Evolutionary conservation across 768 basidiomycete genomes (phyloP).

Genomic region (Xerocomellus intermedius): DNA sequence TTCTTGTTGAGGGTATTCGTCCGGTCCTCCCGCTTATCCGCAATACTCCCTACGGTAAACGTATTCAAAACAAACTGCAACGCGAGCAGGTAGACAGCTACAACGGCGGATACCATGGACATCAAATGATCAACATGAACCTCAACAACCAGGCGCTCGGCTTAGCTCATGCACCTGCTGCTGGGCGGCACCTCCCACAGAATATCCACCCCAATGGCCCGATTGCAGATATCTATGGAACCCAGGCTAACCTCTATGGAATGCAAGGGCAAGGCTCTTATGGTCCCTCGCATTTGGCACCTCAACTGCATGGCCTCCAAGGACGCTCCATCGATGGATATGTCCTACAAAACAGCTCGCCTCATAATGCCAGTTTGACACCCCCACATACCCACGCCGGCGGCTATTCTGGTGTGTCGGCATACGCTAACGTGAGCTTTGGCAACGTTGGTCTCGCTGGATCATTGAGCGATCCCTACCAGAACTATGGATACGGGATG

Average conservation of each 20-base stretch:
- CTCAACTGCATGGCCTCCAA: slow-evolving; percentile 60
- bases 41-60: slow-evolving; percentile 99
- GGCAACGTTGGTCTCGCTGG: slow-evolving; percentile 47
- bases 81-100: slow-evolving; percentile 83
- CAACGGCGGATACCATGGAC: slow-evolving; percentile 54
- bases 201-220: slow-evolving; percentile 50
- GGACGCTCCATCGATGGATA: slow-evolving; percentile 78
- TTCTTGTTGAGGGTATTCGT: slow-evolving; percentile 95
- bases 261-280: slow-evolving; percentile 57
- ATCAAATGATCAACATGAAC: slow-evolving; percentile 57
- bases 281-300: slow-evolving; percentile 52
- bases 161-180: slow-evolving; percentile 38
- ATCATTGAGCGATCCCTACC: slow-evolving; percentile 72
- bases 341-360: slow-evolving; percentile 71
- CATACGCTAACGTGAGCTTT: slow-evolving; percentile 54
- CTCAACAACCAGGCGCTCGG: slow-evolving; percentile 58
- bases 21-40: slow-evolving; percentile 98
- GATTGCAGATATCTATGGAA: slow-evolving; percentile 63
- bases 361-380: slow-evolving; percentile 61
- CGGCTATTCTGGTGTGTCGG: slow-evolving; percentile 56
- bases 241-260: slow-evolving; percentile 61
- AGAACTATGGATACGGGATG: slow-evolving; percentile 80
- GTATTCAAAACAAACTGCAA: slow-evolving; percentile 97
- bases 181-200: slow-evolving; percentile 57
- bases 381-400: slow-evolving; percentile 54